Percentiles rank a stretch among this genome's conserved stretches.
Evolutionary conservation across 352 stramenopile genomes (phyloP).

Genomic region (Elongisporangium prolatum): DNA sequence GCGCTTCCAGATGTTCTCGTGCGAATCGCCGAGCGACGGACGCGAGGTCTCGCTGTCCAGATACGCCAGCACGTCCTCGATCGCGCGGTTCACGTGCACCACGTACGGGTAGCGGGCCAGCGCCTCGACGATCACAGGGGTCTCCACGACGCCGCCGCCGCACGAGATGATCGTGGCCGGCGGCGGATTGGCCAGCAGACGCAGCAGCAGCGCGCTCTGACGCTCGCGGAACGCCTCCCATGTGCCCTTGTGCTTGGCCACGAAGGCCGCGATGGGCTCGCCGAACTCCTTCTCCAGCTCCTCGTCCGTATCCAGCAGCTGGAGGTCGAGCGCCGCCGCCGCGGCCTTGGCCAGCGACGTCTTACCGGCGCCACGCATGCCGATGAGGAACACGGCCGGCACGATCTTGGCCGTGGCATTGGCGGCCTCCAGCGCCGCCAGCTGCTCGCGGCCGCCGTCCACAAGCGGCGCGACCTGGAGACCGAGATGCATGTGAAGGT

Average conservation of each 20-base stretch:
- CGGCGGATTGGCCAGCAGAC: constrained; percentile 53
- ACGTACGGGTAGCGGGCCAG: constrained; percentile 66
- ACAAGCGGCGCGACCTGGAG: constrained; percentile 50
- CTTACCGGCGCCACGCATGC: constrained; percentile 87
- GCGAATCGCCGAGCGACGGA: constrained; percentile 55
- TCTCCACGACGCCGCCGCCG: constrained; percentile 82
- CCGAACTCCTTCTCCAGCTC: constrained; percentile 65
- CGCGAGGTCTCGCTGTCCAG: constrained; percentile 44
- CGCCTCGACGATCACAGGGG: constrained; percentile 47
- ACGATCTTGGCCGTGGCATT: constrained; percentile 28
- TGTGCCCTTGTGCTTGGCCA: constrained; percentile 49
- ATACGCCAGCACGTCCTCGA: constrained; percentile 68
- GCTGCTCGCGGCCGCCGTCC: constrained; percentile 8
- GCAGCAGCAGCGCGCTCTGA: constrained; percentile 54
- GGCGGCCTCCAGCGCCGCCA: constrained; percentile 6
- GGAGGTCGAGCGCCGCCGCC: constrained; percentile 37
- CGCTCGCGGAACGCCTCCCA: constrained; percentile 78
- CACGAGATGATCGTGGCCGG: constrained; percentile 74
- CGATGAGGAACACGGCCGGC: constrained; percentile 76
- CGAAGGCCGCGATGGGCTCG: constrained; percentile 60
- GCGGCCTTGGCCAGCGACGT: constrained; percentile 65
- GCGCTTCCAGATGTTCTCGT: constrained; percentile 53
- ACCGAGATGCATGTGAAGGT: constrained; percentile 60
- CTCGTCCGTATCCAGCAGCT: constrained; percentile 75
- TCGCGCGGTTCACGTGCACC: constrained; percentile 59